Base-by-base conservation (phyloP, 192 early-diverging fungal genomes). In the Allomyces javanicus region DNA sequence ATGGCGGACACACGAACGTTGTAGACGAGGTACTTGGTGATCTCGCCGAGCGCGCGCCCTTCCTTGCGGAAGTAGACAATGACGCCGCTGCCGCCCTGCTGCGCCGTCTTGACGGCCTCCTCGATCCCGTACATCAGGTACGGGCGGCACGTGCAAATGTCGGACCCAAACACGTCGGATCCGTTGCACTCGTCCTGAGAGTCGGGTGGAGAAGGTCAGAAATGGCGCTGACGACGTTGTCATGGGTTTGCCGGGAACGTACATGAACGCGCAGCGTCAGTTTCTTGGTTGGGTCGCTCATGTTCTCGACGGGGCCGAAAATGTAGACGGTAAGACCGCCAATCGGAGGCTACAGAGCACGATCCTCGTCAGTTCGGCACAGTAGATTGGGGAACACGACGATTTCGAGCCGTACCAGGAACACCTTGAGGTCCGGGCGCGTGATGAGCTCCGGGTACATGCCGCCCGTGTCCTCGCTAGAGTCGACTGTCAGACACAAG, bases 1-100 rank as follows among this genome's bases (percentile, higher is more conserved):
- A 7, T 55, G 24, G 67, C 72, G 21, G 72, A 62, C 76, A 92
- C 92, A 68, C 93, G 83, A 6, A 91, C 93, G 73, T 95, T 95
- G 74, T 95, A 96, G 0, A 96, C 93, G 26, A 94, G 76, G 67
- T 96, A 96, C 74, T 96, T 96, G 44, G 90, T 94, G 14, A 96
- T 91, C 72, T 96, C 93, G 65, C 93, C 93, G 64, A 96, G 73
- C 10, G 91, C 91, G 33, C 93, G 80, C 19, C 93, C 93, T 78
- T 96, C 93, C 70, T 96, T 96, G 64, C 93, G 83, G 78, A 93
- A 96, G 73, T 96, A 96, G 33, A 96, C 86, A 65, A 96, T 89
- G n/a, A 93, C 79, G 64, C 93, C 93, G 9, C 90, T 88, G 62
- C 93, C 93, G 19, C 91, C 93, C 63, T 89, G 72, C 69, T 93